phyloP scores from a whole-genome alignment of 768 basidiomycete genomes.

The Hygrocybe punicea region DNA sequence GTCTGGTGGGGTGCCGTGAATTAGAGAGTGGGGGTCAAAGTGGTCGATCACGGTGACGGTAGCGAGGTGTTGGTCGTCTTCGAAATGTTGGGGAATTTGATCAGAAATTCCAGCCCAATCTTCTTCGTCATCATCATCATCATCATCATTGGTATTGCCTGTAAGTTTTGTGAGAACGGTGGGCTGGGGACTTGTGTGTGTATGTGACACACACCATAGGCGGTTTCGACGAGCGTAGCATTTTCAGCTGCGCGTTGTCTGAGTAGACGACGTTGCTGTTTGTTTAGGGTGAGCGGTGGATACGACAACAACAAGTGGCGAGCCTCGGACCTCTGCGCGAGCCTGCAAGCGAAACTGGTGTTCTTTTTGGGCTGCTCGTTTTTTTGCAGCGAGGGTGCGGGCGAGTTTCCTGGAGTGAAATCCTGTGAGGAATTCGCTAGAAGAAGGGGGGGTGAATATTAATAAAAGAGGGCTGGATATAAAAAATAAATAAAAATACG shows the following conservation, averaged over 20 bases:
- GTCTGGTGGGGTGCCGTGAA: conserved; percentile 41
- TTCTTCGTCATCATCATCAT: conserved; percentile 44
- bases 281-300: conserved; percentile 14
- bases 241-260: conserved; percentile 77
- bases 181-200: no score
- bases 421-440: conserved; percentile 91
- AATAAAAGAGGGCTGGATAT: conserved; percentile 8
- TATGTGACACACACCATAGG: conserved; percentile 68
- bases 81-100: conserved; percentile 69
- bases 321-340: conserved; percentile 63
- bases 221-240: conserved; percentile 70
- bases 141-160: conserved; percentile 15
- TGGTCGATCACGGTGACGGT: conserved; percentile 92
- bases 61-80: conserved; percentile 80
- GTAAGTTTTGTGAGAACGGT: conserved; percentile 11
- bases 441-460: conserved; percentile 17
- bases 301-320: not conserved
- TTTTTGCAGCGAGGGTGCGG: conserved; percentile 71
- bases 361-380: conserved; percentile 71
- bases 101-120: conserved; percentile 45
- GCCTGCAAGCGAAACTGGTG: conserved; percentile 70
- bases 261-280: conserved; percentile 71
- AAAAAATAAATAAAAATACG: conserved; percentile 40
- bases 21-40: conserved; percentile 69
- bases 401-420: conserved; percentile 90